Conservation (phyloP, 2,329 filamentous ascomycete genomes). For the Rasamsonia emersonii region DNA sequence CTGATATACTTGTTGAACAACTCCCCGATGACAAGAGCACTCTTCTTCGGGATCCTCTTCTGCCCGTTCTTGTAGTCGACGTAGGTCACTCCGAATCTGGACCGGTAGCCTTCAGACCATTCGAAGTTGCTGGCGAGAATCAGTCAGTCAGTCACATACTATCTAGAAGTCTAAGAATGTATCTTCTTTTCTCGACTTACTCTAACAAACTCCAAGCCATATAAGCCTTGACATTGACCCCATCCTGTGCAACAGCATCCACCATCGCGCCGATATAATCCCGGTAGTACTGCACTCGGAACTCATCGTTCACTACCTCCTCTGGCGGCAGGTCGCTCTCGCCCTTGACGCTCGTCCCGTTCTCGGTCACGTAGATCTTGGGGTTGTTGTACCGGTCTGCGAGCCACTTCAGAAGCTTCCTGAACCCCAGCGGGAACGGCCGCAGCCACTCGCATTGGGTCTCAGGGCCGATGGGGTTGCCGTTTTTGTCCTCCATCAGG, state of each 20-base stretch:
- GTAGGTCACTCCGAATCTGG: conserved; percentile 73
- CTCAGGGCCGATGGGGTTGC: conserved; percentile 68
- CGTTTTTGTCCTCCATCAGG: conserved; percentile 60
- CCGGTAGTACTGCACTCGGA: conserved; percentile 70
- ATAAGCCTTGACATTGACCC: conserved; percentile 71
- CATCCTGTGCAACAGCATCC: conserved; percentile 60
- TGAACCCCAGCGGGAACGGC: conserved; percentile 67
- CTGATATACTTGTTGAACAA: conserved; percentile 64
- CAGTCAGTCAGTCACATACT: no score
- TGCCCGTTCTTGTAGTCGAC: conserved; percentile 75
- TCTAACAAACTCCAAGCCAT: conserved; percentile 85
- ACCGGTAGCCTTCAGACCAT: conserved; percentile 87
- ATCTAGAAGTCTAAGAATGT: no score
- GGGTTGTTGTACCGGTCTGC: conserved; percentile 67
- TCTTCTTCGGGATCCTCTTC: conserved; percentile 76
- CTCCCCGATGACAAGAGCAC: conserved; percentile 60
- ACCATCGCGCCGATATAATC: conserved; percentile 71
- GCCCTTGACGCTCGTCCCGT: conserved; percentile 73
- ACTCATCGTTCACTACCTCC: conserved; percentile 69
- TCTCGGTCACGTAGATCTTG: conserved; percentile 81
- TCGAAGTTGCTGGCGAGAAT: conserved; percentile 59
- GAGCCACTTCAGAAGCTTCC: conserved; percentile 67
- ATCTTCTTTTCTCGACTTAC: no score
- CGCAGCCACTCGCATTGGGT: conserved; percentile 77
- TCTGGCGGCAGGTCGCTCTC: conserved; percentile 68